Conservation (phyloP, 225 moss, liverwort and hornwort species). For the Climacium dendroides region DNA sequence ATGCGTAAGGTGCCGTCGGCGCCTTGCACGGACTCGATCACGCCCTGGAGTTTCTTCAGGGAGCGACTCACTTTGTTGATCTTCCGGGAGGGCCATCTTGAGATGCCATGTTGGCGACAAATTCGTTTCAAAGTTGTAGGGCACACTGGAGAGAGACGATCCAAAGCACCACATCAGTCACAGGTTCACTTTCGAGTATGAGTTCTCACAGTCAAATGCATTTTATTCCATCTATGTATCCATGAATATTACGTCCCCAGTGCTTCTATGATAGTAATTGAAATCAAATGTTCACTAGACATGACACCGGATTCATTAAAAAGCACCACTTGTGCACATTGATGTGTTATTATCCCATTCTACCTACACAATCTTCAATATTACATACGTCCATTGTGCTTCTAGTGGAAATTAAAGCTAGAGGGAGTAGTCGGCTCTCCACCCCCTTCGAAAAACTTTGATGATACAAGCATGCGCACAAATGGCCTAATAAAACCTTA, state of each 20-base stretch:
- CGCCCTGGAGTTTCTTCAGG: constrained; percentile 92
- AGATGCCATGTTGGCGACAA: constrained; percentile 97
- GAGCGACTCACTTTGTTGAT: constrained; percentile 99
- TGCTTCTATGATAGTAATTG: not conserved
- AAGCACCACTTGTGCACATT: not conserved
- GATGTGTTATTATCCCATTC: not conserved
- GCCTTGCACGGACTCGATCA: constrained; percentile 93
- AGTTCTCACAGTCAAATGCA: not conserved
- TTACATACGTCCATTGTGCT: not conserved
- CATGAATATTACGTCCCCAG: not conserved
- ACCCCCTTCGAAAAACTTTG: not conserved
- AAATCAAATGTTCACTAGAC: not conserved
- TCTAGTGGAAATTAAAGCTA: not conserved
- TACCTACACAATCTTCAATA: not conserved
- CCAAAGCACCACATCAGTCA: not conserved
- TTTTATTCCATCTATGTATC: not conserved
- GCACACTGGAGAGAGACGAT: constrained; percentile 39
- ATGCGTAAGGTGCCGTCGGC: constrained; percentile 84
- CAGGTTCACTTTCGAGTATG: not conserved
- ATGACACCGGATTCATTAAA: not conserved
- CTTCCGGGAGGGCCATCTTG: constrained; percentile 98
- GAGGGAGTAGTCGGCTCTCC: not conserved
- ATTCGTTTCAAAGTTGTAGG: constrained; percentile 96
- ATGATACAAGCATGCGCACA: not conserved
- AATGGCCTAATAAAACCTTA: not conserved